These are phyloP conservation scores for Chrysoporthe austroafricana DNA, from an alignment of 2,329 filamentous ascomycete species.

Conservation along the genomic window DNA sequence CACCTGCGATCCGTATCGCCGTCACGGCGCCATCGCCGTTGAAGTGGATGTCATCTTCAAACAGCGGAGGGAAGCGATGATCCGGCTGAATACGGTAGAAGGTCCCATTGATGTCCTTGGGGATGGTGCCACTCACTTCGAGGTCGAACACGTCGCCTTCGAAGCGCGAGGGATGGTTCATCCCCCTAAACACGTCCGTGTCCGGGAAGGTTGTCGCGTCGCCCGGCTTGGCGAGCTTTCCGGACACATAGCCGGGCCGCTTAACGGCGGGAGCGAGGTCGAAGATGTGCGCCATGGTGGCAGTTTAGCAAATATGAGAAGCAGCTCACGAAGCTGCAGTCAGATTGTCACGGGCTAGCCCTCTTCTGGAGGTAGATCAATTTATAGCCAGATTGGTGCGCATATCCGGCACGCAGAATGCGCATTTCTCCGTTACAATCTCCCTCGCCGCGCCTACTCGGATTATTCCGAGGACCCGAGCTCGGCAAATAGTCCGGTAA, in stretches of 20 bases:
- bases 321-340: not conserved
- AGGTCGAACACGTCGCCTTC: constrained; percentile 43
- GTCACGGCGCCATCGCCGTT: constrained; percentile 45
- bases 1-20: constrained; percentile 44
- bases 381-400: not conserved
- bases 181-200: constrained; percentile 40
- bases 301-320: too few species aligned
- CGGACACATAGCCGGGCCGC: constrained; percentile 36
- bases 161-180: constrained; percentile 44
- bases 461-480: constrained; percentile 7
- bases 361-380: not conserved
- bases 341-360: not conserved
- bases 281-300: constrained; percentile 42
- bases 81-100: constrained; percentile 58
- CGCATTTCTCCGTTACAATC: not conserved
- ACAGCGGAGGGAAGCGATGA: constrained; percentile 57
- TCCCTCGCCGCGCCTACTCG: not conserved
- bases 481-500: not conserved
- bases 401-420: not conserved
- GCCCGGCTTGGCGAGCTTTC: constrained; percentile 35
- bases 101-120: constrained; percentile 48
- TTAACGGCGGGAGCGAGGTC: constrained; percentile 38
- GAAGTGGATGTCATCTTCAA: constrained; percentile 53
- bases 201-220: constrained; percentile 39
- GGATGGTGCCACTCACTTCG: constrained; percentile 47